phyloP scores from a whole-genome alignment of 2,329 filamentous ascomycete genomes.

The Rugonectria rugulosa region DNA sequence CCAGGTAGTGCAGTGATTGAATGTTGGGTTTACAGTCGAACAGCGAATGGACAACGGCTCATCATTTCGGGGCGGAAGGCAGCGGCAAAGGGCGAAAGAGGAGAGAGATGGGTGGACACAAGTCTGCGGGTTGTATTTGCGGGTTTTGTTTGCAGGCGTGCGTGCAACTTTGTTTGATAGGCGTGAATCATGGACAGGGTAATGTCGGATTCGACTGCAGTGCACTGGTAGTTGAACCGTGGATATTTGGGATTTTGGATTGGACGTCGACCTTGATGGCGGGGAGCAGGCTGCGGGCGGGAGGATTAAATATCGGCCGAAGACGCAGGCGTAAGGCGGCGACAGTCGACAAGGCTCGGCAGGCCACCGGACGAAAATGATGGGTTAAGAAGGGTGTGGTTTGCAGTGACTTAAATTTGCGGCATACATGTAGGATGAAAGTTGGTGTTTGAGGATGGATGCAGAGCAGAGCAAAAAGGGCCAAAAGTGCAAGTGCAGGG shows the following conservation, averaged over 20 bases:
- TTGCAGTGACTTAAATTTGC: background rate
- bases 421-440: background rate
- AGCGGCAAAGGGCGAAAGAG: conserved; percentile 1
- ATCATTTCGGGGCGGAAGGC: conserved; percentile 10
- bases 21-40: conserved; percentile 4
- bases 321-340: conserved; percentile 10
- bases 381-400: conserved; percentile 3
- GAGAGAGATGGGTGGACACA: conserved; percentile 4
- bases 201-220: conserved; percentile 27
- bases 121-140: background rate
- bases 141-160: background rate
- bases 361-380: conserved; percentile 8
- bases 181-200: conserved; percentile 34
- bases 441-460: conserved; percentile 14
- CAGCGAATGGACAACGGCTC: conserved; percentile 4
- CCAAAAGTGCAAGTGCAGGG: conserved; percentile 9
- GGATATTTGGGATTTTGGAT: conserved; percentile 24
- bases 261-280: conserved; percentile 22
- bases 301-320: background rate
- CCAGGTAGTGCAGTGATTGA: conserved; percentile 10
- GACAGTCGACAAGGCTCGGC: conserved; percentile 8
- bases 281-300: conserved; percentile 12
- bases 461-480: conserved; percentile 24
- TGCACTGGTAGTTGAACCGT: conserved; percentile 15
- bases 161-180: conserved; percentile 24